These are phyloP conservation scores for Acephala macrosclerotiorum DNA, from an alignment of 2,329 filamentous ascomycete genomes.

Conservation along the genomic window DNA sequence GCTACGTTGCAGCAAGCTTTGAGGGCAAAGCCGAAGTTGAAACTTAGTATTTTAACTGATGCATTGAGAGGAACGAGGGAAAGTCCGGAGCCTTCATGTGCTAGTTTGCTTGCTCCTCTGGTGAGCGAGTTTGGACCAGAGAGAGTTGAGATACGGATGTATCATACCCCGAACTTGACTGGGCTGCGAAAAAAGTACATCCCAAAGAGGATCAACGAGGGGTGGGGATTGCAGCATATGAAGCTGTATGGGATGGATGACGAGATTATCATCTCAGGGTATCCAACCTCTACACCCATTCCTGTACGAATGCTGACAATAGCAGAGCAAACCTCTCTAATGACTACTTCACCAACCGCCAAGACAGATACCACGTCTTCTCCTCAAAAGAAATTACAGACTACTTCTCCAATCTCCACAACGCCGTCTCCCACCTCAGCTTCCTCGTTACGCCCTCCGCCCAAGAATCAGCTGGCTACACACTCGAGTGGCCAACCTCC, in stretches of 20 bases:
- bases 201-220: conserved; percentile 92
- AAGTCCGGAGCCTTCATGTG: conserved; percentile 83
- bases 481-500: conserved; percentile 73
- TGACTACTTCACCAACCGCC: conserved; percentile 96
- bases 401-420: conserved; percentile 82
- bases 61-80: conserved; percentile 91
- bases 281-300: conserved; percentile 11
- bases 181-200: conserved; percentile 84
- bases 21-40: conserved; percentile 75
- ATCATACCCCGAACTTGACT: conserved; percentile 94
- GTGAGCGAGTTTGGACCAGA: conserved; percentile 82
- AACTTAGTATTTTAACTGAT: conserved; percentile 90
- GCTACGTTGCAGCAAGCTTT: conserved; percentile 79
- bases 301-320: conserved; percentile 12
- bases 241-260: conserved; percentile 97
- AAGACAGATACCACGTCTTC: conserved; percentile 95
- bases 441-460: conserved; percentile 75
- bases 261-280: conserved; percentile 93
- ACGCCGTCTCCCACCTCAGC: conserved; percentile 79
- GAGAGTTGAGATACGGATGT: conserved; percentile 94
- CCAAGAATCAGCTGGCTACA: conserved; percentile 62
- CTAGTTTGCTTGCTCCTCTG: conserved; percentile 86
- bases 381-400: conserved; percentile 79
- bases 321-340: conserved; percentile 81
- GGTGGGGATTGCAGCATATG: conserved; percentile 99